Conservation (phyloP, 1,284 basidiomycete genomes). For the Irpex sp. region DNA sequence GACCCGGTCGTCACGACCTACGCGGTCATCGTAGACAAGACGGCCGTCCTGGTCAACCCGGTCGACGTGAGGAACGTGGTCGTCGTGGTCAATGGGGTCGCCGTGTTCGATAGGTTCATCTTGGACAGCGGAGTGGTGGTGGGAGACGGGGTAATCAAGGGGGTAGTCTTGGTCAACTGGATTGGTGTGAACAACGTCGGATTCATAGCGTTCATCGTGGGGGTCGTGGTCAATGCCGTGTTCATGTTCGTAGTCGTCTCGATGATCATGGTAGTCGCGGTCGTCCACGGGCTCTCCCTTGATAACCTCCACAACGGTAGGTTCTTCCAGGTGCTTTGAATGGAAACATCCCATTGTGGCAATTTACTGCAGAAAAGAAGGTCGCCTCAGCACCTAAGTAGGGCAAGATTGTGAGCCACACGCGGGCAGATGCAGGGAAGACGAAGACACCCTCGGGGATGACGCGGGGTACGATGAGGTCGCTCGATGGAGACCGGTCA, state of each 20-base stretch:
- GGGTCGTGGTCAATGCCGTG: too few relatives aligned
- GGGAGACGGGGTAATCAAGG: too few relatives aligned
- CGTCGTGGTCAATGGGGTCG: background rate
- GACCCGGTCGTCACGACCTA: background rate
- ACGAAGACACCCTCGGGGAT: too few relatives aligned
- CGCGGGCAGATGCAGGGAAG: too few relatives aligned
- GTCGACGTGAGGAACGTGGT: background rate
- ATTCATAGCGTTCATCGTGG: too few relatives aligned
- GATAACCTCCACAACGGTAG: background rate
- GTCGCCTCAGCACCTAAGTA: background rate
- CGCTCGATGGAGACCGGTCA: too few relatives aligned
- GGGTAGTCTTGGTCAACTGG: too few relatives aligned
- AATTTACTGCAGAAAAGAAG: background rate
- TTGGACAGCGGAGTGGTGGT: too few relatives aligned
- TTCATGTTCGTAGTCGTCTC: background rate
- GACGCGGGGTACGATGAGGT: too few relatives aligned
- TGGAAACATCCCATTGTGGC: slow-evolving; percentile 6
- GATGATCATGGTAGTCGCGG: background rate
- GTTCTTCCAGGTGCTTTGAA: slow-evolving; percentile 7
- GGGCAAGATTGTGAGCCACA: background rate
- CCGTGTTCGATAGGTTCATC: background rate
- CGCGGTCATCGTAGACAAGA: background rate
- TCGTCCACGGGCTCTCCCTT: background rate
- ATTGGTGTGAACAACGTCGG: too few relatives aligned
- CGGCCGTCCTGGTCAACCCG: background rate